Evolutionary conservation across 2,329 filamentous ascomycete genomes (phyloP), one percentile per base, ranked within the genome.

Genomic region (Aureobasidium namibiae): DNA sequence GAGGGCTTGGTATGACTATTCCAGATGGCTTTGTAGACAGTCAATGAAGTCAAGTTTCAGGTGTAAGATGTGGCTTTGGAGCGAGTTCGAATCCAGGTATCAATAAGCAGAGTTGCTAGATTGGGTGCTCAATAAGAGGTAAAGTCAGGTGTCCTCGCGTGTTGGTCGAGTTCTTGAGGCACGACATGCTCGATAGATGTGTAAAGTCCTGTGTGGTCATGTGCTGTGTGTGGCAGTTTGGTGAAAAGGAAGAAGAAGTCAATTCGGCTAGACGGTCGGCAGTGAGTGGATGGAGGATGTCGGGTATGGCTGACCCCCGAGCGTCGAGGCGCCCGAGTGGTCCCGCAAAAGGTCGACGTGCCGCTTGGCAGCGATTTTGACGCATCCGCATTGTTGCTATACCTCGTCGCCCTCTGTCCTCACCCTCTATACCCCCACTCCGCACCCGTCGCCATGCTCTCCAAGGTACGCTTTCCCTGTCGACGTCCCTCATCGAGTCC

Each of bases 371-470:
- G 4, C 26, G 53, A 56, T 56, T 56, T 45, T 18, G 56, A 57
- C 59, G 41, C 61, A 61, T 57, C 58, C 50, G 57, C 63, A 60
- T 60, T 60, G 64, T 63, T 58, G 61, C 48, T 29, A 45, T 29
- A 36, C 61, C 59, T 60, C 33, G 39, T 60, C 63, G 58, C 59
- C 59, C 41, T 54, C 62, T 45, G 59, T 36, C 23, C 18, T 39
- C 54, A 49, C 52, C 48, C 49, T 39, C 50, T 49, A 50, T 53
- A 33, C 24, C 49, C 29, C 60, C 56, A 45, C 57, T 57, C 50
- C 64, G 56, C 59, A 54, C 59, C 52, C 45, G 45, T 59, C 60
- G 71, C 64, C 61, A 77, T 77, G 75, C 70, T 77, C 66, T 74
- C 74, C 64, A 72, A 73, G 68, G 73, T 53, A 59, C n/a, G n/a